Evolutionary conservation across 805 yeast genomes (phyloP).

Genomic region (Wickerhamiella shivajii): DNA sequence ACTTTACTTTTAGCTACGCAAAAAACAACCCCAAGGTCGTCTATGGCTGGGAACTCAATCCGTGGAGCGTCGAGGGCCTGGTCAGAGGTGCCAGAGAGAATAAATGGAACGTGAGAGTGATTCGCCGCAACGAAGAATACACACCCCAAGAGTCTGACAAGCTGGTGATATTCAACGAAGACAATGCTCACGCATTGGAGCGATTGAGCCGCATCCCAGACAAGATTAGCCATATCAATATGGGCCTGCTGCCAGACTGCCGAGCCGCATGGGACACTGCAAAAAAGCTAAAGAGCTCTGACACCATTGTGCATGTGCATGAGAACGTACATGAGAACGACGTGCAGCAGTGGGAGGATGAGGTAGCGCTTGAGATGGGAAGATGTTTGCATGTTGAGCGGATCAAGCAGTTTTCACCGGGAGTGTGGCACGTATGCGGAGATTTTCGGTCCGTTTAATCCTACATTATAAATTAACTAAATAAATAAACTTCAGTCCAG

Average conservation of each 20-base stretch:
- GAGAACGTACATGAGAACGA: constrained; percentile 46
- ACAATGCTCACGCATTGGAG: constrained; percentile 37
- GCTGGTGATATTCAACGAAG: constrained; percentile 46
- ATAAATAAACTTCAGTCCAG: not conserved
- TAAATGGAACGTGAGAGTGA: constrained; percentile 27
- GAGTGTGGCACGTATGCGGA: constrained; percentile 61
- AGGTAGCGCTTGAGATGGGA: constrained; percentile 17
- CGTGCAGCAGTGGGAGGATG: constrained; percentile 24
- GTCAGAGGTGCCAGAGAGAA: constrained; percentile 38
- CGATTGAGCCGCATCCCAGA: constrained; percentile 24
- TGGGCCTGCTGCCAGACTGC: constrained; percentile 69
- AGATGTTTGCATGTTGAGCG: constrained; percentile 35
- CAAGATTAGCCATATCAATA: constrained; percentile 46
- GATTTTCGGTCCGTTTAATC: constrained; percentile 23
- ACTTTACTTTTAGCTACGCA: constrained; percentile 59
- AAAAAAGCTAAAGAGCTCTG: constrained; percentile 11
- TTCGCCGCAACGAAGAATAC: constrained; percentile 26
- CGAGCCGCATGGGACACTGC: constrained; percentile 45
- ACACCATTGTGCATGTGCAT: constrained; percentile 42
- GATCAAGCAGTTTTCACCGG: constrained; percentile 80
- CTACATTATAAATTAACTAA: not conserved
- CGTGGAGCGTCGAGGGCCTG: constrained; percentile 71
- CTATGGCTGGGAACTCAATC: constrained; percentile 72
- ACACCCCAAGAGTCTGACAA: constrained; percentile 18
- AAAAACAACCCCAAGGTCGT: constrained; percentile 36